Percentiles rank a stretch among this genome's conserved stretches.
Conservation (phyloP, 441 rosid genomes). For the Theobroma grandiflorum region DNA sequence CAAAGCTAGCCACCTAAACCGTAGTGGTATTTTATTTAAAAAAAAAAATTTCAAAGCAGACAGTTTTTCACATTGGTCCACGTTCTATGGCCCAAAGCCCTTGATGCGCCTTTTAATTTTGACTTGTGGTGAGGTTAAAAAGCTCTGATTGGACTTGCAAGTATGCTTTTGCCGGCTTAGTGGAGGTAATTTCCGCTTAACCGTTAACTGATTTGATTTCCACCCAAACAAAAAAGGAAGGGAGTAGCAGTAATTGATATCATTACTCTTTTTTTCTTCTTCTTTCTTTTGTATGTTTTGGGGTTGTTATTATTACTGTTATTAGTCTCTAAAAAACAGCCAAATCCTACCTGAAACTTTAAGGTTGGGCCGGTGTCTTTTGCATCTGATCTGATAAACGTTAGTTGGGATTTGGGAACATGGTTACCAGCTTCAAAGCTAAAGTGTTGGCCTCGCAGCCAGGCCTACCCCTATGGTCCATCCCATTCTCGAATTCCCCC, state of each 20-base stretch:
- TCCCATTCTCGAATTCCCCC: not conserved
- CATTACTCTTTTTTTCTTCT: not conserved
- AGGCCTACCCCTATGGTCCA: not conserved
- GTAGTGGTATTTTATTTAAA: not conserved
- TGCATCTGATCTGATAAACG: not conserved
- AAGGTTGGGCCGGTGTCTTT: not conserved
- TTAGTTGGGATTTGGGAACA: not conserved
- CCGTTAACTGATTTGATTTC: not conserved
- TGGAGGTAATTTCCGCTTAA: not conserved
- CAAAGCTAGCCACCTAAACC: constrained; percentile 17
- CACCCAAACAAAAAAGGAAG: not conserved
- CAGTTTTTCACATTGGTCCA: constrained; percentile 11
- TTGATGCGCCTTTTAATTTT: not conserved
- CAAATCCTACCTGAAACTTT: constrained; percentile 4
- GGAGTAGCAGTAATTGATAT: not conserved
- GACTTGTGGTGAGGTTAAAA: not conserved
- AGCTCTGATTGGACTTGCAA: constrained; percentile 11
- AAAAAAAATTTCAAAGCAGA: constrained; percentile 8
- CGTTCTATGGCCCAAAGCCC: not conserved
- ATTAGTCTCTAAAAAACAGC: not conserved
- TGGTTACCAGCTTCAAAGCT: not conserved
- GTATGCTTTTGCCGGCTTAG: constrained; percentile 16
- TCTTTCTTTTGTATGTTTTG: not conserved
- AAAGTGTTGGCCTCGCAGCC: no score
- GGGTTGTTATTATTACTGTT: not conserved